Base-by-base conservation (phyloP, 2,329 filamentous ascomycete genomes). In the Colletotrichum noveboracense region DNA sequence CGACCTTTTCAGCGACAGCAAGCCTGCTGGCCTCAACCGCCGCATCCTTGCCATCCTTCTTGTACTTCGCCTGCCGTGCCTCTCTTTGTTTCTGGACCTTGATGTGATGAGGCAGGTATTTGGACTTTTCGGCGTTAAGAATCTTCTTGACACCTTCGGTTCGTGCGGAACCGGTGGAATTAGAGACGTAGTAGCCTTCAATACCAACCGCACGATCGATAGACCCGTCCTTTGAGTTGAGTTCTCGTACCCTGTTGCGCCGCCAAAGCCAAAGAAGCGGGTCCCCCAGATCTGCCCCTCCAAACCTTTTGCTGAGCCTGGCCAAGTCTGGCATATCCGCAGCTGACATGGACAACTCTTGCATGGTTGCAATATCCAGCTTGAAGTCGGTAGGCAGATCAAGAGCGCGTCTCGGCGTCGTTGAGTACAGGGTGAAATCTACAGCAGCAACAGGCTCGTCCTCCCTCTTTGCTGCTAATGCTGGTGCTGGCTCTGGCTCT, bases 101-200 rank as follows among this genome's bases (percentile, higher is more conserved):
- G 86, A 99, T 97, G 78, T 98, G 96, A 88, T 99, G 97, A 55
- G 97, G 97, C 9, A 99, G 90, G 82, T 99, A 99, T 83, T 98
- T 98, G 32, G 96, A 98, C 87, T 99, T 99, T 84, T 99, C 97
- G 0, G 95, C 95, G 83, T 99, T 97, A 77, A 98, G 90, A 72
- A 99, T 98, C 88, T 96, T 98, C 88, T 97, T 96, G 80, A 96
- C 93, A 32, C 96, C 96, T 86, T 99, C 96, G 0, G 97, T 98
- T 72, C 97, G 92, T 72, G 97, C 97, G 79, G 93, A 94, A 38
- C 97, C 97, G 12, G 95, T 95, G 1, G 89, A 77, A 79, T 98
- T 99, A 0, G 95, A 92, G 55, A 98, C 95, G 81, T 98, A 98
- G 80, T 93, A 93, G 24, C 91, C 92, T 36, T 89, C 88, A 60